A percentile compares a stretch with the other conserved stretches of the same genome.
Evolutionary conservation across 192 early-diverging fungal species (phyloP).

Genomic region (Diversispora eburnea): DNA sequence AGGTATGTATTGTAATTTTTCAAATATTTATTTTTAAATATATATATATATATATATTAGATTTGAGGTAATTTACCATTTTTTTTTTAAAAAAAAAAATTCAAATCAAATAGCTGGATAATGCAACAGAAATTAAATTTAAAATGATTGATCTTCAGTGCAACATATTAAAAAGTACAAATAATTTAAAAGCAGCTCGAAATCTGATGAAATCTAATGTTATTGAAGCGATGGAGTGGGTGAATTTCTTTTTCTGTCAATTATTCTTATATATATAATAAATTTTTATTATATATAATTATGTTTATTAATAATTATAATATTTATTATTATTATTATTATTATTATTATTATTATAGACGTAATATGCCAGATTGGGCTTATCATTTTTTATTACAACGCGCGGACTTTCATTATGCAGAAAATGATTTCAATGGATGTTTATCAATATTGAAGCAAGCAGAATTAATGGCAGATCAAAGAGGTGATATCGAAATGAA

Average conservation of each 20-base stretch:
- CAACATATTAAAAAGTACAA: slow-evolving; percentile 15
- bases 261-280: background rate
- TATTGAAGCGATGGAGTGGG: slow-evolving; percentile 29
- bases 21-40: too few species aligned
- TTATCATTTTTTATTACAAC: slow-evolving; percentile 27
- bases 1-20: background rate
- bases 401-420: slow-evolving; percentile 2
- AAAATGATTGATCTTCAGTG: slow-evolving; percentile 28
- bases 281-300: background rate
- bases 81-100: too few species aligned
- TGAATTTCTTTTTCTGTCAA: slow-evolving; percentile 12
- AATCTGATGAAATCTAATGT: slow-evolving; percentile 20
- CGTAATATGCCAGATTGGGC: slow-evolving; percentile 24
- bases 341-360: background rate
- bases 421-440: slow-evolving; percentile 27
- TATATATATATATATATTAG: too few species aligned
- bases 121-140: slow-evolving; percentile 20
- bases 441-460: slow-evolving; percentile 22
- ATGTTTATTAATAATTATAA: background rate
- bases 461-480: slow-evolving; percentile 27
- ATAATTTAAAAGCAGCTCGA: slow-evolving; percentile 23
- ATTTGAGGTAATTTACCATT: too few species aligned
- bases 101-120: slow-evolving; percentile 11
- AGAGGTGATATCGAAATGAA: slow-evolving; percentile 32
- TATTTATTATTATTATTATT: too few species aligned